Conservation (phyloP, 2,329 filamentous ascomycete genomes). For the Sporothrix humicola region DNA sequence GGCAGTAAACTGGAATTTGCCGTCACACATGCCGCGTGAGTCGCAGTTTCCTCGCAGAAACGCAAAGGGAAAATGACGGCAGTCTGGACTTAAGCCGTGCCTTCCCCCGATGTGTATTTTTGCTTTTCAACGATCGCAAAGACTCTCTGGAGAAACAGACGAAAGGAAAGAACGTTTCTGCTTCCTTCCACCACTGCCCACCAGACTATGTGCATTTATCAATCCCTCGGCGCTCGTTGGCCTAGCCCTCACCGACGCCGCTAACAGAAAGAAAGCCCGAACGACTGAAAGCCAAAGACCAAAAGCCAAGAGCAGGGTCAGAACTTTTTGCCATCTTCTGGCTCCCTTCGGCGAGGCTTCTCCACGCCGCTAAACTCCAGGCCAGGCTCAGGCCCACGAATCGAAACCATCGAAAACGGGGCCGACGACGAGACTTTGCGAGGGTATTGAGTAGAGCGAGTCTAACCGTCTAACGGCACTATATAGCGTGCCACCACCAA, state of each 20-base stretch:
- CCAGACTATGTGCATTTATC: conserved; percentile 9
- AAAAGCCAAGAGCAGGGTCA: not conserved
- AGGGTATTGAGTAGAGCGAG: not conserved
- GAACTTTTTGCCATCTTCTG: not conserved
- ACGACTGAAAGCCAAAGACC: not conserved
- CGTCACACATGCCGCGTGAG: not conserved
- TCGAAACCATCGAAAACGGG: not conserved
- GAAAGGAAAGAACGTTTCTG: not conserved
- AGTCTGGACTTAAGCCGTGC: conserved; percentile 9
- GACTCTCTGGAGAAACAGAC: not conserved
- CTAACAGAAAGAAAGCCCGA: not conserved
- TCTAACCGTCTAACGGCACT: conserved; percentile 24
- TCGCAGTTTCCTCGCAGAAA: conserved; percentile 1
- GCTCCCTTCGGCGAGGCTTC: conserved; percentile 11
- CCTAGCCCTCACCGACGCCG: conserved; percentile 19
- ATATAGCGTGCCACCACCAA: conserved; percentile 29
- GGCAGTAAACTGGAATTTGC: not conserved
- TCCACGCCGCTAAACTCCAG: conserved; percentile 24
- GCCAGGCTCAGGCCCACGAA: conserved; percentile 7
- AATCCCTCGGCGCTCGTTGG: conserved; percentile 7
- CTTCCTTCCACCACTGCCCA: not conserved
- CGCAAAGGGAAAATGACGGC: not conserved
- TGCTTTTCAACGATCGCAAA: not conserved
- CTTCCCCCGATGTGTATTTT: conserved; percentile 17
- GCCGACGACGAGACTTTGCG: conserved; percentile 1